Base-by-base conservation (phyloP, 164 flowering plant genomes). In the Aristolochia contorta region DNA sequence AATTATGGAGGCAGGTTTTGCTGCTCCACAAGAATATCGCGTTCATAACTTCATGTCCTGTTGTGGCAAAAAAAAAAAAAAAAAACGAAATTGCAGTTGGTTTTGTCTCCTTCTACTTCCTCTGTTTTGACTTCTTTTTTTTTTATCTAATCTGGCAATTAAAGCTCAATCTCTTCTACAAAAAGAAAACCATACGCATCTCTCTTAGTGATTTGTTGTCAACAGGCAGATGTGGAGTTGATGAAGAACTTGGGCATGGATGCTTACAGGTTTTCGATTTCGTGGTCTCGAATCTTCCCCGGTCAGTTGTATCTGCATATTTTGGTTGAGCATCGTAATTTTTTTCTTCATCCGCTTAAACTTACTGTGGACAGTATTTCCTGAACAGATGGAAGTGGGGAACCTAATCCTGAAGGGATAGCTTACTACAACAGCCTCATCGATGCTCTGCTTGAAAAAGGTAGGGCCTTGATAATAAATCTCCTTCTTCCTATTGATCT, bases 221-320 rank as follows among this genome's bases (percentile, higher is more conserved):
- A 37, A 37, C 37, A 91, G 97, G 62, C 59, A 47, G 98, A 91
- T 66, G 77, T 87, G 58, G 80, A 81, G 57, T 70, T 85, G 75
- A 89, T 89, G 95, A 79, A 84, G 76, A 77, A 84, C 65, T 16
- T 92, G 76, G 93, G 91, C 59, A 78, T 89, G 91, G 95, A 89
- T 73, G 91, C 95, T 59, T 92, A 89, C 69, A 78, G 95, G 71
- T 87, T 89, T 66, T 92, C 98, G 13, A 83, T 92, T 54, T 85
- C 96, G 50, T 89, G 95, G 98, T 58, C 98, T 25, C 84, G 98
- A 79, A 87, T 92, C 50, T 82, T 80, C 65, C 93, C 93, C 54
- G 84, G 96, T 89, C 78, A 82, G 80, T 56, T 22, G 15, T 18
- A 43, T 30, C 18, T 51, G 14, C 3, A n/a, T 21, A 16, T 19